These are phyloP conservation scores for Reticulascus tulasneorum DNA, from an alignment of 2,329 filamentous ascomycete genomes.

Conservation along the genomic window DNA sequence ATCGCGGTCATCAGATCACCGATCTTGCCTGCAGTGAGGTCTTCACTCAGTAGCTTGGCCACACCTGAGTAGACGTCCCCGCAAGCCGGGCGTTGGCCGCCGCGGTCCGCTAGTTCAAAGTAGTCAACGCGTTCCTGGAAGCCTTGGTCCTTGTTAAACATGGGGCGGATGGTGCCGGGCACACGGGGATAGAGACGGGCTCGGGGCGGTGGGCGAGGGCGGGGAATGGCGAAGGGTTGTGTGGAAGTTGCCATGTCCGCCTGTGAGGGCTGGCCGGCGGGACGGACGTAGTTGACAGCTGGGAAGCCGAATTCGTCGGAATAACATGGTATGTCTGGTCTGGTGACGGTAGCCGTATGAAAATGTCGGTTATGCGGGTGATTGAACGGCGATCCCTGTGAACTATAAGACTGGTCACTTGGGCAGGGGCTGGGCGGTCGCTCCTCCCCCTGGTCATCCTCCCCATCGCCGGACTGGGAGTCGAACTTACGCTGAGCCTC, in stretches of 20 bases:
- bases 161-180: slow-evolving; percentile 6
- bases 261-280: slow-evolving; percentile 1
- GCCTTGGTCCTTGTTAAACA: neutral
- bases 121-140: neutral
- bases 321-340: no score
- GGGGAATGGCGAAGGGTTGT: neutral
- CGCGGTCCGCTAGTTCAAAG: neutral
- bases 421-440: no score
- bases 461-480: neutral
- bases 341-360: no score
- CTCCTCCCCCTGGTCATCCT: no score
- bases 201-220: slow-evolving; percentile 7
- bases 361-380: neutral
- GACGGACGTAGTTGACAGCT: slow-evolving; percentile 1
- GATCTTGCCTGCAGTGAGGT: slow-evolving; percentile 7
- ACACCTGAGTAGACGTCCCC: slow-evolving; percentile 15
- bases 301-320: slow-evolving; percentile 1
- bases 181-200: slow-evolving; percentile 5
- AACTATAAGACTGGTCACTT: no score
- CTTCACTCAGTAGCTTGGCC: slow-evolving; percentile 7
- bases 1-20: slow-evolving; percentile 6
- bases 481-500: neutral
- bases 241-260: neutral
- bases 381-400: slow-evolving; percentile 6
- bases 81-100: no score